Base-by-base conservation (phyloP, 306 rosid genomes). In the Vigna hirtella region DNA sequence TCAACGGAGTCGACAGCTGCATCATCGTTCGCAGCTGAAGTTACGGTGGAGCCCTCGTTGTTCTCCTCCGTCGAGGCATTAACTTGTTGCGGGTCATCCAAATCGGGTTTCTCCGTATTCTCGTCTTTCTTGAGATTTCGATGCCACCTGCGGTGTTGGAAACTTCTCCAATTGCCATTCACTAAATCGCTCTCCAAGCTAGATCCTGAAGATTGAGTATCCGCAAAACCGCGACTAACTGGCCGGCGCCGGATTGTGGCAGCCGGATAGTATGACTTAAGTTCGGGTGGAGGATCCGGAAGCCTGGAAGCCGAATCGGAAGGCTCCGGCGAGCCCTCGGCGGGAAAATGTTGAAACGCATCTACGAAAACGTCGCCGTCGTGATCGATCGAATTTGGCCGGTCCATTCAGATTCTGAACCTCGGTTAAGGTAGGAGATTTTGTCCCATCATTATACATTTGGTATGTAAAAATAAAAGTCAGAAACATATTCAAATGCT, bases 341-440 rank as follows among this genome's bases (percentile, higher is more conserved):
- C 24, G 48, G 67, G 6, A 70, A 48, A 82, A 4, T 69, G 73
- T 71, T 77, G 86, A 34, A 47, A 48, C 7, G 88, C 83, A 50
- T 93, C 92, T 82, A 56, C 7, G 84, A 85, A 86, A 50, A 76
- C 73, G 81, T 64, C 86, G 48, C 76, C 90, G 74, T 85, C 70
- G 14, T 87, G 88, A 26, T 62, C 48, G 72, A 40, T 81, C 66
- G 84, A 11, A 38, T 3, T 50, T 26, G 77, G 82, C 28, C 84
- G 72, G 70, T 85, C 93, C 98, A 93, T 93, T 70, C 53, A 10
- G 81, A 49, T 59, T 79, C 24, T 36, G 49, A 68, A 42, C 0
- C 64, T 20, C 3, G 8, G 49, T 32, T 14, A 49, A 18, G 30
- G 30, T 28, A 30, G 3, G 3, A n/a, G 48, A 5, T 61, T 0